These are phyloP conservation scores for Mycena sp. DNA, from an alignment of 1,284 basidiomycete species.

Conservation along the genomic window DNA sequence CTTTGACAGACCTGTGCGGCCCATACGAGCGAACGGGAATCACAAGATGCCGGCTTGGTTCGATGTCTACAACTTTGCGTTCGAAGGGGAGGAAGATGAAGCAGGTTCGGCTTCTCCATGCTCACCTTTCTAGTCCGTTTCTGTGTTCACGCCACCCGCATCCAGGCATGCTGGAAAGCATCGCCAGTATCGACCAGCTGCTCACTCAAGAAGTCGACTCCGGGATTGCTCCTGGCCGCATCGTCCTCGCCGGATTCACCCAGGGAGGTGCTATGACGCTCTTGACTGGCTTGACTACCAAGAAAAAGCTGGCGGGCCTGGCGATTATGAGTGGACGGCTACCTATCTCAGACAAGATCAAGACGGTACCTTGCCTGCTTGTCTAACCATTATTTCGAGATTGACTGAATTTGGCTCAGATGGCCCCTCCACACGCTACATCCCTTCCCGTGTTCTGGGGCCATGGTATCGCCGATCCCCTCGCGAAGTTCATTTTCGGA, in stretches of 20 bases:
- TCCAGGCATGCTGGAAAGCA: conserved; percentile 52
- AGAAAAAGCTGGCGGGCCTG: conserved; percentile 55
- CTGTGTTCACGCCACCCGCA: conserved; percentile 30
- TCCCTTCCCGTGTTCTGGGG: conserved; percentile 86
- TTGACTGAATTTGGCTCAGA: conserved; percentile 46
- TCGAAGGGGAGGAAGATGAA: conserved; percentile 35
- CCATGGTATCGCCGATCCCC: conserved; percentile 79
- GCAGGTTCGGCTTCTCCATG: conserved; percentile 46
- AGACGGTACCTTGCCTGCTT: conserved; percentile 17
- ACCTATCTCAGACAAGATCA: conserved; percentile 53
- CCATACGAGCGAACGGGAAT: conserved; percentile 12
- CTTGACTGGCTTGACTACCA: conserved; percentile 52
- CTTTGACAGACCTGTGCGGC: background rate
- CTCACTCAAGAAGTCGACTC: conserved; percentile 56
- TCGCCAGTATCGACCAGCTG: conserved; percentile 50
- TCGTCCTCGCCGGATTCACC: conserved; percentile 60
- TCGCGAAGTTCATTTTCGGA: conserved; percentile 59
- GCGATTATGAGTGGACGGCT: conserved; percentile 54
- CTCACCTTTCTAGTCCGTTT: background rate
- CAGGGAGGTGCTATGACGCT: conserved; percentile 60
- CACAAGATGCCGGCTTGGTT: conserved; percentile 43
- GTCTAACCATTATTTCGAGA: background rate
- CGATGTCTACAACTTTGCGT: conserved; percentile 48
- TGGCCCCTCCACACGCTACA: conserved; percentile 62
- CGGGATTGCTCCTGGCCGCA: conserved; percentile 49